A percentile compares a stretch with the other conserved stretches of the same genome.
Conservation (phyloP, 2,329 filamentous ascomycete species). For the Corynespora cassiicola region DNA sequence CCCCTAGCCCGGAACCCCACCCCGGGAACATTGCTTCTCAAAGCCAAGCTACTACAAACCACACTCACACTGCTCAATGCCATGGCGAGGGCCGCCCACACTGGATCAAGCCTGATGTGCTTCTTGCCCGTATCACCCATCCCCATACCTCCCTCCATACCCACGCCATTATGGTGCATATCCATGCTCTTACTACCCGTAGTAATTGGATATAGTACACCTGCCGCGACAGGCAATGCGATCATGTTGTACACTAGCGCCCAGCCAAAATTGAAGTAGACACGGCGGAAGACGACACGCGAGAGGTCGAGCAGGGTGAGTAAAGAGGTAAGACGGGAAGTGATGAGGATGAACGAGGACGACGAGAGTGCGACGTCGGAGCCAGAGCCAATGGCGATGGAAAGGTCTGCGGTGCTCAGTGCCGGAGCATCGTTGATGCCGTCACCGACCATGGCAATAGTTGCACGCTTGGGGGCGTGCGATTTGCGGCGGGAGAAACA, state of each 20-base stretch:
- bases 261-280: constrained; percentile 87
- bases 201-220: constrained; percentile 72
- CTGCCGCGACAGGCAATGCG: constrained; percentile 81
- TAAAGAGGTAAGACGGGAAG: constrained; percentile 72
- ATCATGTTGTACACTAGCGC: constrained; percentile 81
- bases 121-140: constrained; percentile 49
- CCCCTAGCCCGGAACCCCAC: constrained; percentile 49
- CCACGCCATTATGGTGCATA: constrained; percentile 39
- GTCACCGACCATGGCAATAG: constrained; percentile 85
- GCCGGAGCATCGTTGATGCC: constrained; percentile 88
- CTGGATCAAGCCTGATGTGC: constrained; percentile 73
- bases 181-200: constrained; percentile 55
- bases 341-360: constrained; percentile 80
- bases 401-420: constrained; percentile 79
- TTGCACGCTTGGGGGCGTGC: constrained; percentile 47
- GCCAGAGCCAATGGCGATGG: constrained; percentile 81
- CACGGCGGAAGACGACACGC: constrained; percentile 74
- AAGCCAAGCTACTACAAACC: constrained; percentile 77
- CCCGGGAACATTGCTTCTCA: constrained; percentile 61
- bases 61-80: constrained; percentile 90
- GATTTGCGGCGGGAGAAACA: constrained; percentile 8
- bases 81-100: constrained; percentile 93
- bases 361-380: constrained; percentile 84
- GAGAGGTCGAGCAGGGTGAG: constrained; percentile 77
- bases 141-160: constrained; percentile 38